Evolutionary conservation across 78 protist genomes (phyloP).

Genomic region (Creolimax fragrantissima): DNA sequence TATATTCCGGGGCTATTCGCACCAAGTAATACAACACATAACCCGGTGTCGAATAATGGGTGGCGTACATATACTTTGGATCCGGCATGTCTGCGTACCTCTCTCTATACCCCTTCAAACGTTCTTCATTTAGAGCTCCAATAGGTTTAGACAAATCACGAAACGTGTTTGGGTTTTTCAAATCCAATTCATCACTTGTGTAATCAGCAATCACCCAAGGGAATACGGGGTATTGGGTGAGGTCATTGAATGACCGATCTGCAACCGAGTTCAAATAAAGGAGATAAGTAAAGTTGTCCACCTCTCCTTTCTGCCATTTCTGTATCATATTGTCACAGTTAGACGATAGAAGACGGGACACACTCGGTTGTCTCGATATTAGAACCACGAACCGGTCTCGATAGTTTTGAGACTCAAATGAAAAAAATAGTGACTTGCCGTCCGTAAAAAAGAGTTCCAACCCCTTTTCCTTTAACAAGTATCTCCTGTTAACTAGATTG

Average conservation of each 20-base stretch:
- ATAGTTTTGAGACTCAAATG: neutral
- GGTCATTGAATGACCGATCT: conserved; percentile 72
- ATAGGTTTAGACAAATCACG: conserved; percentile 83
- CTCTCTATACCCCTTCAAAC: conserved; percentile 45
- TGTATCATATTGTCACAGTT: neutral
- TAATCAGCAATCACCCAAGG: conserved; percentile 71
- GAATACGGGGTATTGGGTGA: conserved; percentile 78
- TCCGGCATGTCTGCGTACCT: conserved; percentile 58
- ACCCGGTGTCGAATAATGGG: conserved; percentile 90
- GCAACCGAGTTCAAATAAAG: conserved; percentile 71
- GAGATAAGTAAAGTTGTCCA: conserved; percentile 79
- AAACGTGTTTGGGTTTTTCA: conserved; percentile 19
- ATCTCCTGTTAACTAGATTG: conserved; percentile 41
- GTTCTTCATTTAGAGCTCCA: conserved; percentile 71
- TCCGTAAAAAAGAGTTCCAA: neutral
- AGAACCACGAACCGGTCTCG: conserved; percentile 1
- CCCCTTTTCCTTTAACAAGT: conserved; percentile 45
- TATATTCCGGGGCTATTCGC: conserved; percentile 75
- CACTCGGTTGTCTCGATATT: neutral
- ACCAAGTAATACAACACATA: conserved; percentile 80
- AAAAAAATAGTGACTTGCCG: neutral
- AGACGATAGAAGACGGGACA: neutral
- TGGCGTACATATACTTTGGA: conserved; percentile 81
- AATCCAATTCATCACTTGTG: conserved; percentile 20
- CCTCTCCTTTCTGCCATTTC: conserved; percentile 62